phyloP scores from a whole-genome alignment of 768 basidiomycete genomes.

The Mycena belliarum region DNA sequence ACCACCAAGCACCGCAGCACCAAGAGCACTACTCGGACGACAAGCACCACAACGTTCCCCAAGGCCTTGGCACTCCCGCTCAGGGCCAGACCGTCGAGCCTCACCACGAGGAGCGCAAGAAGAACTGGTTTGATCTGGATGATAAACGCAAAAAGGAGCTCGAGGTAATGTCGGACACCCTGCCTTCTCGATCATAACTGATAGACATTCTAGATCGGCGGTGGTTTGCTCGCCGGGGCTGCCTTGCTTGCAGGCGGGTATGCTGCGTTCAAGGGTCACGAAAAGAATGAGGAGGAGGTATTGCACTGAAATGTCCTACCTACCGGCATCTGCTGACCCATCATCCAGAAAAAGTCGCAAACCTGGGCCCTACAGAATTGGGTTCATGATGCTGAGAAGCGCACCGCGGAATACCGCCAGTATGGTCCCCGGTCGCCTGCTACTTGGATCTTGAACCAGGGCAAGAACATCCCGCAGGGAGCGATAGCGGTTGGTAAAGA shows the following conservation, averaged over 20 bases:
- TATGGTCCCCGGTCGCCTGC: constrained; percentile 47
- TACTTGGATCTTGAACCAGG: constrained; percentile 64
- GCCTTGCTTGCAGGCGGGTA: constrained; percentile 53
- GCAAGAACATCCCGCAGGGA: constrained; percentile 56
- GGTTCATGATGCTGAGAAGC: constrained; percentile 56
- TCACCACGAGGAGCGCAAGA: constrained; percentile 48
- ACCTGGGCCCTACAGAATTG: constrained; percentile 55
- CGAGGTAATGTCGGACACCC: constrained; percentile 40
- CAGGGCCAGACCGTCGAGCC: constrained; percentile 29
- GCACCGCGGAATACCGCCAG: constrained; percentile 48
- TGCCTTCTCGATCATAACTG: neutral
- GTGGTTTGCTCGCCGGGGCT: constrained; percentile 58
- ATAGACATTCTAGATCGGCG: constrained; percentile 54
- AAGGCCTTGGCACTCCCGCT: constrained; percentile 17
- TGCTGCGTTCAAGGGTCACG: constrained; percentile 54
- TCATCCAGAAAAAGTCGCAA: constrained; percentile 47
- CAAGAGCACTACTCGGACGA: constrained; percentile 31
- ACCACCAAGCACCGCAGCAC: constrained; percentile 28
- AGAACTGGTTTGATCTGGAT: constrained; percentile 57
- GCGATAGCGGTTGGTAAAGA: constrained; percentile 63
- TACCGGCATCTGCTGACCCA: neutral
- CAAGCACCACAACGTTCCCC: constrained; percentile 25
- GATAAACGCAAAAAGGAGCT: constrained; percentile 59
- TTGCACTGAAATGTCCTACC: neutral
- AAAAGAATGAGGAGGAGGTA: constrained; percentile 57